Conservation (phyloP, 805 yeast genomes). For the Pichia pseudocactophila region DNA sequence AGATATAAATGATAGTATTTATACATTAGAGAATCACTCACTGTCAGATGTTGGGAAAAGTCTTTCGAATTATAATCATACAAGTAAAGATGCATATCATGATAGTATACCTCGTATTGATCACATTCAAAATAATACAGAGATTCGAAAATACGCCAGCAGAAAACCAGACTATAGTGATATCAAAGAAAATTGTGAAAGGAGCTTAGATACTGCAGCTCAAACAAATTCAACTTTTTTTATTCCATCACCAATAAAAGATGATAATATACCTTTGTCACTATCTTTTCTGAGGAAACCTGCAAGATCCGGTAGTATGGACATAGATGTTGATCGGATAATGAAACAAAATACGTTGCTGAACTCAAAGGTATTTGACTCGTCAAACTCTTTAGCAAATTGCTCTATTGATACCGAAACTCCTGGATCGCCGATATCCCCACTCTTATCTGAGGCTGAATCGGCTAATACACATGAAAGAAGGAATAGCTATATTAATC, state of each 20-base stretch:
- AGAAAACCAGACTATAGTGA: no score
- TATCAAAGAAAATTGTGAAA: no score
- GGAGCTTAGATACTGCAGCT: neutral
- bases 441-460: neutral
- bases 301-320: slow-evolving; percentile 22
- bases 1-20: neutral
- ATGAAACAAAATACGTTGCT: slow-evolving; percentile 27
- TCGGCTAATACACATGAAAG: neutral
- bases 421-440: neutral
- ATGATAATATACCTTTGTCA: slow-evolving; percentile 23
- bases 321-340: slow-evolving; percentile 16
- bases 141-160: no score
- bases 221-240: neutral
- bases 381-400: neutral
- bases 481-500: slow-evolving; percentile 10
- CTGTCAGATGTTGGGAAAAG: slow-evolving; percentile 1
- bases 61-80: slow-evolving; percentile 1
- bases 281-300: slow-evolving; percentile 27
- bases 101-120: no score
- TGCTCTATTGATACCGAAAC: neutral
- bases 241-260: neutral
- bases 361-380: slow-evolving; percentile 15
- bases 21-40: neutral
- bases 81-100: neutral
- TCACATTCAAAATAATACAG: no score